These are phyloP conservation scores for Hygrocybe punicea DNA, from an alignment of 768 basidiomycete genomes.

Conservation along the genomic window DNA sequence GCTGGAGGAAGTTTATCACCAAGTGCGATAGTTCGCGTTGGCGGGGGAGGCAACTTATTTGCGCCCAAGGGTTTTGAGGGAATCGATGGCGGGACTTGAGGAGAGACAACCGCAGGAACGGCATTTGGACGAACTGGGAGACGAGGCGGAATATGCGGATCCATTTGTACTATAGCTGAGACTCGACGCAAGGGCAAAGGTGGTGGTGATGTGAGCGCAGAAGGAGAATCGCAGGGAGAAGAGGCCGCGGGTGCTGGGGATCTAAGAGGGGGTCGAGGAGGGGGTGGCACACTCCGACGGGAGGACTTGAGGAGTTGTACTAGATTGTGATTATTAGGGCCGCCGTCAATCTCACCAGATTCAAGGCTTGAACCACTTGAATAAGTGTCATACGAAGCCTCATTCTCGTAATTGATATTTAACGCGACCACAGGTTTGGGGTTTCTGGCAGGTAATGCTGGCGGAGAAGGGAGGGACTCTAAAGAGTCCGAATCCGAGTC, in stretches of 20 bases:
- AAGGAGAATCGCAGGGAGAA: slow-evolving; percentile 11
- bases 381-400: slow-evolving; percentile 16
- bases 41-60: slow-evolving; percentile 62
- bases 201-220: slow-evolving; percentile 33
- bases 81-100: slow-evolving; percentile 10
- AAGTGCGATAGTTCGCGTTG: slow-evolving; percentile 65
- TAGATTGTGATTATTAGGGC: slow-evolving; percentile 4
- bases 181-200: slow-evolving; percentile 46
- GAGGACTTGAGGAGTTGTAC: slow-evolving; percentile 14
- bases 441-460: slow-evolving; percentile 7
- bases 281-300: slow-evolving; percentile 17
- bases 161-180: slow-evolving; percentile 21
- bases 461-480: not conserved
- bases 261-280: slow-evolving; percentile 38
- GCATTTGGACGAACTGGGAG: slow-evolving; percentile 27
- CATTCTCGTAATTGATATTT: not conserved
- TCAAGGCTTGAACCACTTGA: slow-evolving; percentile 39
- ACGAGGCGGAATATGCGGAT: slow-evolving; percentile 19
- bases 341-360: slow-evolving; percentile 39
- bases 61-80: slow-evolving; percentile 36
- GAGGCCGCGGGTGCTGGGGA: slow-evolving; percentile 21
- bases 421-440: slow-evolving; percentile 4
- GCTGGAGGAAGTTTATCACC: slow-evolving; percentile 69
- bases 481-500: slow-evolving; percentile 1
- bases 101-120: slow-evolving; percentile 16